Base-by-base conservation (phyloP, 2,329 filamentous ascomycete species). In the Epichloe coenophiala region DNA sequence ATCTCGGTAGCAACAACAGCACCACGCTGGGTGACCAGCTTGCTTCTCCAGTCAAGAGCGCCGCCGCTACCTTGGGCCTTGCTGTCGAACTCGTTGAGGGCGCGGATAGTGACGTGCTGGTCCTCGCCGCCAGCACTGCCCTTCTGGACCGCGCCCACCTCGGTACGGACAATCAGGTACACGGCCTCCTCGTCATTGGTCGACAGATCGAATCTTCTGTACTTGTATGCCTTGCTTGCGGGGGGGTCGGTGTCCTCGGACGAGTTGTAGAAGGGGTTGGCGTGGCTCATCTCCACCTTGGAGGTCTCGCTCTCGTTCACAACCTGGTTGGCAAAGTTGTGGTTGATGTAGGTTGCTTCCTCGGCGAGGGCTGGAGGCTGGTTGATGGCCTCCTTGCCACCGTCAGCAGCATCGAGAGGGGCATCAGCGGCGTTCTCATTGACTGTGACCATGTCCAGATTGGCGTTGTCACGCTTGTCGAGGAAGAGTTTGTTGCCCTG, bases 301-400 rank as follows among this genome's bases (percentile, higher is more conserved):
- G 81, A 74, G 55, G 73, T 77, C 56, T 88, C 80, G 59, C 77
- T 85, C 75, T 98, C 93, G 60, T 81, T 70, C 58, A 98, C 90
- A 48, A 94, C 88, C 75, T 98, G 93, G 70, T 95, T 88, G 60
- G 88, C 86, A 69, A 98, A 98, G 76, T 97, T 95, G 79, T 97
- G 93, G 81, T 98, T 98, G 80, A 98, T 98, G 75, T 96, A 94
- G 48, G 93, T 98, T 50, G 93, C 93, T 73, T 98, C 93, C 69
- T 96, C 85, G 63, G 94, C 91, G 52, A 98, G 82, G 49, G 90
- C 88, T 50, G 76, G 73, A n/a, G 93, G 93, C 64, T 89, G 89
- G 80, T 98, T 98, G 71, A 98, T 85, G 57, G 79, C 76, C 66
- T 98, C 93, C 73, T 95, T 94, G 75, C 88, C 89, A 61, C 88